Evolutionary conservation across 495 filamentous ascomycete species (phyloP).

Genomic region (Xylaria cubensis): DNA sequence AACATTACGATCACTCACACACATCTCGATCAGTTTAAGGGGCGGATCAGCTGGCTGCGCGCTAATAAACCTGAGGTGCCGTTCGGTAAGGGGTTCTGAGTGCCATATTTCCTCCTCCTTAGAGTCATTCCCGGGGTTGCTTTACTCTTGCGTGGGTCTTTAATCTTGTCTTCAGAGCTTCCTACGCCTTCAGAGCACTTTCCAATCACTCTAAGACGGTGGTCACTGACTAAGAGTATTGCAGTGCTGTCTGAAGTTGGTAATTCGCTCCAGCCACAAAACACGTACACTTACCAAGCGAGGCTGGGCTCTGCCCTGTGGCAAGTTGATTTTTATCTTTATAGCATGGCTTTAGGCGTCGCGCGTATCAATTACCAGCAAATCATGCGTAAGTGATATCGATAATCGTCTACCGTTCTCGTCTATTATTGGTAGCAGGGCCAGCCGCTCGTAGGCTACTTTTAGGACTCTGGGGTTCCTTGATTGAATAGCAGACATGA

Average conservation of each 20-base stretch:
- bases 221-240: not conserved
- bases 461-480: not conserved
- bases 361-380: slow-evolving; percentile 42
- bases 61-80: slow-evolving; percentile 31
- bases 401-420: not conserved
- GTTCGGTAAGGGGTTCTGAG: slow-evolving; percentile 32
- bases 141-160: not conserved
- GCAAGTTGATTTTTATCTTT: slow-evolving; percentile 42
- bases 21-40: slow-evolving; percentile 35
- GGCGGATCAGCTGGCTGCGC: slow-evolving; percentile 34
- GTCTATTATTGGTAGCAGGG: not conserved
- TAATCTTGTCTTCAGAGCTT: not conserved
- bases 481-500: not conserved
- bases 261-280: slow-evolving; percentile 36
- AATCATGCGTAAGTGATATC: slow-evolving; percentile 37
- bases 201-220: not conserved
- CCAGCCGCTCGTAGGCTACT: too few relatives aligned
- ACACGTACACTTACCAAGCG: slow-evolving; percentile 32
- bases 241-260: slow-evolving; percentile 40
- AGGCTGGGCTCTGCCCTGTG: slow-evolving; percentile 39
- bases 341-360: slow-evolving; percentile 36
- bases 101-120: not conserved
- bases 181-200: not conserved
- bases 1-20: slow-evolving; percentile 31
- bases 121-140: not conserved